A percentile compares a stretch with the other conserved stretches of the same genome.
phyloP scores from a whole-genome alignment of 2,329 filamentous ascomycete species.

The Cercospora janseana region DNA sequence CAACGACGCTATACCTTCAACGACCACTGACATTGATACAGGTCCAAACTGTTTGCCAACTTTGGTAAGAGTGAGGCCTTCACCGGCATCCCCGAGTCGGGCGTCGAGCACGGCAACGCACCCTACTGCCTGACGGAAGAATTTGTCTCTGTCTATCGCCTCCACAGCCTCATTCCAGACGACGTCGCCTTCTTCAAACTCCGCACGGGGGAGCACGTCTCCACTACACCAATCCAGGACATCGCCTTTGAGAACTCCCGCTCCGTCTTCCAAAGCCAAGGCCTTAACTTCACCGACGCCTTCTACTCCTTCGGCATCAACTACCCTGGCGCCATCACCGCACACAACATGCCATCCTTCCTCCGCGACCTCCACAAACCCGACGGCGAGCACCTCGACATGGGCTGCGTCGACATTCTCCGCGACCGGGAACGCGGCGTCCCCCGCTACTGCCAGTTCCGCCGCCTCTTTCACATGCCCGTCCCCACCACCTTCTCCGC shows the following conservation, averaged over 20 bases:
- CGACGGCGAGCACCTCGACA: constrained; percentile 44
- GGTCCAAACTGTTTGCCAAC: constrained; percentile 1
- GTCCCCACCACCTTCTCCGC: constrained; percentile 42
- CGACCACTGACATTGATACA: background rate
- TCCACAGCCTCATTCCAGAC: constrained; percentile 43
- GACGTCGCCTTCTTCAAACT: constrained; percentile 41
- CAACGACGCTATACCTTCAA: background rate
- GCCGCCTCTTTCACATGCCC: constrained; percentile 44
- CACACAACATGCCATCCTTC: constrained; percentile 44
- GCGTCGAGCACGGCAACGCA: constrained; percentile 39
- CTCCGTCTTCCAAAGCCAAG: constrained; percentile 33
- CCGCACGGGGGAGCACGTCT: constrained; percentile 31
- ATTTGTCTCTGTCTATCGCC: constrained; percentile 47
- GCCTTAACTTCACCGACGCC: constrained; percentile 39
- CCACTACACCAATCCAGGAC: constrained; percentile 36
- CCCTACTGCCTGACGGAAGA: constrained; percentile 48
- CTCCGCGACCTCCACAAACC: constrained; percentile 44
- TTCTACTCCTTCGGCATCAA: constrained; percentile 52
- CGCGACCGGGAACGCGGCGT: constrained; percentile 50
- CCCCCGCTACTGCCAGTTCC: constrained; percentile 48
- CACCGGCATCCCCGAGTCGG: constrained; percentile 44
- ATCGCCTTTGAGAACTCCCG: constrained; percentile 39
- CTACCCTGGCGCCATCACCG: constrained; percentile 49
- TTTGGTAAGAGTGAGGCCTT: constrained; percentile 39
- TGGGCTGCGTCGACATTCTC: constrained; percentile 50